These are phyloP conservation scores for Centaurea solstitialis DNA, from an alignment of 129 eudicot species.

Conservation along the genomic window DNA sequence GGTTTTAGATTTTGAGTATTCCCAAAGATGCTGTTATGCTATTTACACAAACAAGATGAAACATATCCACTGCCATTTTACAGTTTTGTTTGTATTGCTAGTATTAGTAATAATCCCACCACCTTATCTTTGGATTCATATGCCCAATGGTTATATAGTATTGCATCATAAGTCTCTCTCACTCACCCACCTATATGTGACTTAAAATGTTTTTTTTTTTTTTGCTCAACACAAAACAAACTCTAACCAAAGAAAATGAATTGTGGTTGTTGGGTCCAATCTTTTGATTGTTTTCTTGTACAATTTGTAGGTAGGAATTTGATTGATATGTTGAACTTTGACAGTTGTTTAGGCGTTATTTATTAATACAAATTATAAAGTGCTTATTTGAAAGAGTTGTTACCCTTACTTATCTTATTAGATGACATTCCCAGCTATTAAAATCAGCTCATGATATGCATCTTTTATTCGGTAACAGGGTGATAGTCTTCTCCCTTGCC, in stretches of 20 bases:
- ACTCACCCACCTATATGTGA: conserved; percentile 7
- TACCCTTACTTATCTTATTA: neutral
- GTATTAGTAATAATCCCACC: conserved; percentile 12
- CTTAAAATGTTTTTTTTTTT: neutral
- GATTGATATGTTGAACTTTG: neutral
- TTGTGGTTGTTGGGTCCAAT: neutral
- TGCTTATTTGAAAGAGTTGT: neutral
- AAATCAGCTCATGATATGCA: neutral
- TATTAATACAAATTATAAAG: neutral
- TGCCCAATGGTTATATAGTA: conserved; percentile 12
- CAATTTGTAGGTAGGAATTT: neutral
- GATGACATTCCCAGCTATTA: neutral
- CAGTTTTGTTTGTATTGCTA: conserved; percentile 30
- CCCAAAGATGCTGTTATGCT: conserved; percentile 25
- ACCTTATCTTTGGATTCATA: conserved; percentile 17
- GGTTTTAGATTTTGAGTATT: conserved; percentile 31
- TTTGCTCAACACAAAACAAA: neutral
- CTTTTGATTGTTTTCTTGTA: neutral
- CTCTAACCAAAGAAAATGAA: neutral
- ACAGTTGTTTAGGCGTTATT: neutral
- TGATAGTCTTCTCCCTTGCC: neutral
- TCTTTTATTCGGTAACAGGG: neutral
- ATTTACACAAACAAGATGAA: conserved; percentile 24
- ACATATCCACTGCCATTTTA: conserved; percentile 28
- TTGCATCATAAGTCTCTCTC: conserved; percentile 19